Evolutionary conservation across 768 basidiomycete genomes (phyloP), one percentile per base, ranked within the genome.

Genomic region (Leccinum arenicola): DNA sequence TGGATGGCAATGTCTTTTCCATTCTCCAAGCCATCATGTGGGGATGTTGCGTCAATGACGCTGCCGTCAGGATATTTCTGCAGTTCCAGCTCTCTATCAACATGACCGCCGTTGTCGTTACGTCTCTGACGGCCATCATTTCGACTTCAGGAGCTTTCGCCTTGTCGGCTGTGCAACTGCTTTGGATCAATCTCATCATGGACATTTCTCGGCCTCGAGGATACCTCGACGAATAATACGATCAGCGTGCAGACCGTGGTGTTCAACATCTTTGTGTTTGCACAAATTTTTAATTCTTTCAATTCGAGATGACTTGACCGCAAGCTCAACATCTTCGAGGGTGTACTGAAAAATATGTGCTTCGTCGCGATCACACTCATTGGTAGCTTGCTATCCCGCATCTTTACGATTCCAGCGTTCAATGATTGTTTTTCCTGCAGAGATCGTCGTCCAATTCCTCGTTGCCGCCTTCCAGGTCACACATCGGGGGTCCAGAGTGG

Each of bases 111-210:
- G 95, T 99, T 51, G 74, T 95, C 58, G 88, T 98, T 69, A 98
- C 96, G 11, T 95, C 93, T 66, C 83, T 96, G 59, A 86, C 95
- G 36, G 92, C 95, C 38, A 86, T 98, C 55, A 84, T 91, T 1
- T 95, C 94, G 17, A 11, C 31, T 70, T 27, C 25, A 55, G 95
- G 97, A 70, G 66, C 77, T 10, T 93, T 95, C 1, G 95, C 93
- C n/a, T 78, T 99, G 29, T 88, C 91, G 23, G 96, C 97, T 33
- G 97, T 99, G 1, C 97, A 99, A 71, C 77, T 99, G 6, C 84
- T 99, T 21, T 99, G 97, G 95, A 93, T 98, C 75, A 98, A 98
- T 79, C 89, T 98, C 61, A 96, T 96, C 73, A 96, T 96, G 95
- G 95, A 97, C 71, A 96, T 94, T 98, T 57, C 83, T 98, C 43